These are phyloP conservation scores for Euphorbia peplus DNA, from an alignment of 345 rosid genomes.

Conservation along the genomic window DNA sequence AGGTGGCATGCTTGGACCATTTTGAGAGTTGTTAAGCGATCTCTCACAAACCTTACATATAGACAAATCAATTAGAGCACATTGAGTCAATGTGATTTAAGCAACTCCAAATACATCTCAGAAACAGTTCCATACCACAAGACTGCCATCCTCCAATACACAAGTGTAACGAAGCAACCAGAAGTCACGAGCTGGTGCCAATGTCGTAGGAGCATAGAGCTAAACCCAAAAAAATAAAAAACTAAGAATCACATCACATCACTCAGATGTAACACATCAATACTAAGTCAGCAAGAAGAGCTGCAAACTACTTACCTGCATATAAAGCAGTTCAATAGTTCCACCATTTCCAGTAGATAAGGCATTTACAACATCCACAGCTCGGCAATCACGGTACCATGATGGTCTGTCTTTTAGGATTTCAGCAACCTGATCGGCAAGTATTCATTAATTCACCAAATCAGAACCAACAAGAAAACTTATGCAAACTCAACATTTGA, in stretches of 20 bases:
- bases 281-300: not conserved
- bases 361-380: slow-evolving; percentile 90
- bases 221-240: slow-evolving; percentile 13
- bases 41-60: slow-evolving; percentile 80
- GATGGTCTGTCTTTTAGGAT: slow-evolving; percentile 97
- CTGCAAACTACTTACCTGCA: slow-evolving; percentile 60
- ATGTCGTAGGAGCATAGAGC: slow-evolving; percentile 98
- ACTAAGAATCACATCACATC: too few species aligned
- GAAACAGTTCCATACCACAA: slow-evolving; percentile 56
- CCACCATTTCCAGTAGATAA: slow-evolving; percentile 98
- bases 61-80: not conserved
- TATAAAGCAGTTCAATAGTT: slow-evolving; percentile 94
- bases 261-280: not conserved
- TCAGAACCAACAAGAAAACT: not conserved
- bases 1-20: slow-evolving; percentile 94
- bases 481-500: not conserved
- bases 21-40: slow-evolving; percentile 89
- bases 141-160: slow-evolving; percentile 98
- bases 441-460: not conserved
- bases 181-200: slow-evolving; percentile 99
- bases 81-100: not conserved
- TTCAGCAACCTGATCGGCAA: slow-evolving; percentile 71
- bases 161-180: slow-evolving; percentile 96
- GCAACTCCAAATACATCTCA: not conserved
- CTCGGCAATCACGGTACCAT: slow-evolving; percentile 99